Percentiles rank a stretch among this genome's conserved stretches.
These are phyloP conservation scores for Castanea sativa DNA, from an alignment of 306 rosid genomes.

Conservation along the genomic window DNA sequence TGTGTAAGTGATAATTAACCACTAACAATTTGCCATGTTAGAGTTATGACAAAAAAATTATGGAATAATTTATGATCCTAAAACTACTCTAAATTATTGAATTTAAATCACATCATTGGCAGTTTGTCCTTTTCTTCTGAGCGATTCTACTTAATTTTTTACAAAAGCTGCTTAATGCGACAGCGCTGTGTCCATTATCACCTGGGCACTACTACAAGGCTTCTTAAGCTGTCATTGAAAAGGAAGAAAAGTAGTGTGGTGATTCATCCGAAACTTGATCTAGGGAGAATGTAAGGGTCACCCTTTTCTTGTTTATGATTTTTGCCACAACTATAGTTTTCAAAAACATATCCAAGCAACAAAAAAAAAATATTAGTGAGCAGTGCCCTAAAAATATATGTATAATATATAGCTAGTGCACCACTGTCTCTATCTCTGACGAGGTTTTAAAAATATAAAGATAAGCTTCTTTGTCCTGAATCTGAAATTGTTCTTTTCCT, in stretches of 20 bases:
- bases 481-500: conserved; percentile 9
- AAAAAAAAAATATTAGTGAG: too few species aligned
- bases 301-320: too few species aligned
- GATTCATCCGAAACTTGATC: not conserved
- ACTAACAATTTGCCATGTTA: too few species aligned
- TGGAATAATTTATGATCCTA: too few species aligned
- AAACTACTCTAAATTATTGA: not conserved
- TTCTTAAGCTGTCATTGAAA: not conserved
- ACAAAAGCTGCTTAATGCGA: not conserved
- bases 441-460: not conserved
- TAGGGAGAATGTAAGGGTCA: too few species aligned
- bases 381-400: too few species aligned
- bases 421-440: not conserved
- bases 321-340: too few species aligned
- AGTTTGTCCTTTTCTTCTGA: not conserved
- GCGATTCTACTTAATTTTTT: not conserved
- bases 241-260: not conserved
- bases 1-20: too few species aligned
- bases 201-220: not conserved
- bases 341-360: too few species aligned
- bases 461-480: not conserved
- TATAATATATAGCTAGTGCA: conserved; percentile 1
- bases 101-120: not conserved
- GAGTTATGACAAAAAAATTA: too few species aligned
- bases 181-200: not conserved